A percentile compares a stretch with the other conserved stretches of the same genome.
Evolutionary conservation across 2,329 filamentous ascomycete genomes (phyloP).

Genomic region (Magnaporthiopsis rhizophila): DNA sequence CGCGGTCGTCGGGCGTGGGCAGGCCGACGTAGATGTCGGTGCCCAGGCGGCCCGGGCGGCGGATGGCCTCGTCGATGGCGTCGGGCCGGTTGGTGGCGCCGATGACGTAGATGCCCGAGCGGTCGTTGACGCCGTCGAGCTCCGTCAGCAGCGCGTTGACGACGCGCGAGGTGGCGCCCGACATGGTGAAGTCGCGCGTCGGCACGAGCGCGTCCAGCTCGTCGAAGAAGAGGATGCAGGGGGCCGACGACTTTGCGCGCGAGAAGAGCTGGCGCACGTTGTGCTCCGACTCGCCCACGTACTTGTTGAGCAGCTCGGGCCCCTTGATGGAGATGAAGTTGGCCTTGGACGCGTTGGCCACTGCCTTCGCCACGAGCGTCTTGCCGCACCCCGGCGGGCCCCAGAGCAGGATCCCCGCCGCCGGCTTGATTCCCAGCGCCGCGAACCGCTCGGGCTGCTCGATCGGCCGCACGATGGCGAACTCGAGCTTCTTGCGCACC

Average conservation of each 20-base stretch:
- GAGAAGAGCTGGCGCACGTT: constrained; percentile 88
- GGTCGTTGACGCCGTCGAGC: constrained; percentile 74
- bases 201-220: constrained; percentile 86
- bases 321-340: constrained; percentile 99
- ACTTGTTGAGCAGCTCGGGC: constrained; percentile 94
- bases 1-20: constrained; percentile 65
- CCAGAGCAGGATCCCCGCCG: constrained; percentile 88
- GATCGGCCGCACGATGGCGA: constrained; percentile 86
- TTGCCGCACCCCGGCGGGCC: constrained; percentile 96
- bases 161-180: constrained; percentile 64
- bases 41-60: constrained; percentile 82
- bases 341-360: constrained; percentile 89
- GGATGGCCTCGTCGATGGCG: constrained; percentile 93
- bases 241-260: constrained; percentile 75
- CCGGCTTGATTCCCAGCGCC: constrained; percentile 68
- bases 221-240: constrained; percentile 96
- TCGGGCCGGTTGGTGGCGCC: constrained; percentile 93
- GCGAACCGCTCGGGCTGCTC: constrained; percentile 70
- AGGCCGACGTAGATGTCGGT: constrained; percentile 70
- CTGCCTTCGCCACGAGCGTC: constrained; percentile 89
- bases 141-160: constrained; percentile 95
- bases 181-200: constrained; percentile 57
- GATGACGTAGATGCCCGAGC: constrained; percentile 86
- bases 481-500: constrained; percentile 74
- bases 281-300: constrained; percentile 91